phyloP scores from a whole-genome alignment of 2,329 filamentous ascomycete species.

The Monosporascus sp. region DNA sequence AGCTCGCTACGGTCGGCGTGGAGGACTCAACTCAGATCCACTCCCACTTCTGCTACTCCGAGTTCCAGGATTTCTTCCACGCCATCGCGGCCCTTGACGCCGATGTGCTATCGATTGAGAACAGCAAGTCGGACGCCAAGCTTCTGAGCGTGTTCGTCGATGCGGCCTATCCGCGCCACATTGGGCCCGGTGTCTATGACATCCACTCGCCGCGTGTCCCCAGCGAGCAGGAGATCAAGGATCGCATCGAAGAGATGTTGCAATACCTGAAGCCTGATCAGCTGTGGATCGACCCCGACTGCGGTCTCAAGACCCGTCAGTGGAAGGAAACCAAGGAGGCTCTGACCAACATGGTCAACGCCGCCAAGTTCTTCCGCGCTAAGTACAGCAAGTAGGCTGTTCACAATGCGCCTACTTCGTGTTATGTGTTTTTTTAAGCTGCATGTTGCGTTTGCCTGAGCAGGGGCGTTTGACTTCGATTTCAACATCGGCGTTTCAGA shows the following conservation, averaged over 20 bases:
- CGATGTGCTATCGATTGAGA: constrained; percentile 98
- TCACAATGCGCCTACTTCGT: not conserved
- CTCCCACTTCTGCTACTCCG: constrained; percentile 99
- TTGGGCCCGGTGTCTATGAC: constrained; percentile 98
- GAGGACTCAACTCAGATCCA: constrained; percentile 97
- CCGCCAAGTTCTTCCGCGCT: constrained; percentile 92
- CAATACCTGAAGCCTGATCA: constrained; percentile 95
- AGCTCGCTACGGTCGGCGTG: constrained; percentile 88
- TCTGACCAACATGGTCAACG: constrained; percentile 94
- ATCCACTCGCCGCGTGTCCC: constrained; percentile 99
- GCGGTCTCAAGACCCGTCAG: constrained; percentile 97
- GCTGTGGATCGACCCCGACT: constrained; percentile 99
- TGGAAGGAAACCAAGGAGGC: constrained; percentile 99
- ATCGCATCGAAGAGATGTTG: constrained; percentile 97
- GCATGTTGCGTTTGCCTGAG: constrained; percentile 18
- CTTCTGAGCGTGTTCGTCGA: constrained; percentile 98
- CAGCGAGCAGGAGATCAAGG: constrained; percentile 96
- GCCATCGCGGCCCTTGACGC: constrained; percentile 97
- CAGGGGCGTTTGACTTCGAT: constrained; percentile 39
- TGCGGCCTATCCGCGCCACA: constrained; percentile 95
- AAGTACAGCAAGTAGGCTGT: constrained; percentile 67
- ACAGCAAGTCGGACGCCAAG: constrained; percentile 99
- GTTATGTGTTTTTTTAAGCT: constrained; percentile 16
- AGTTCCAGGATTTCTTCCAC: constrained; percentile 99
- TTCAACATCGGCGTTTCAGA: constrained; percentile 54